These are phyloP conservation scores for Chytridium lagenaria DNA, from an alignment of 371 early-diverging fungal species.

Conservation along the genomic window DNA sequence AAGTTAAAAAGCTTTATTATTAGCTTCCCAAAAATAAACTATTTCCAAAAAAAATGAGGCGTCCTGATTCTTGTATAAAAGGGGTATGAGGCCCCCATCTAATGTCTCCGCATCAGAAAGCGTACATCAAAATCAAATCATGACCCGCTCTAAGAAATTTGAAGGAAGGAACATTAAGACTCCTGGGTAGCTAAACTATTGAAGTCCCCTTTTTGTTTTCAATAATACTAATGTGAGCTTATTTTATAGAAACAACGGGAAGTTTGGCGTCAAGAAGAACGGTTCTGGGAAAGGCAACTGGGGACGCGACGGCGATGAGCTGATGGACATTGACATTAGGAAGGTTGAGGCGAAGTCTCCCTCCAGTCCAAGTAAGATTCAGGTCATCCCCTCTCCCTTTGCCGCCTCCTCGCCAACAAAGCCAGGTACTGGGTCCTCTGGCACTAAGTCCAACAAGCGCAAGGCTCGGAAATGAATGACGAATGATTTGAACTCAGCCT, in stretches of 20 bases:
- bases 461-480: background rate
- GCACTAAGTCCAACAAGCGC: background rate
- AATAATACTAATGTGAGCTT: background rate
- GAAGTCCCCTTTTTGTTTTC: background rate
- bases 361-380: slow-evolving; percentile 5
- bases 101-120: background rate
- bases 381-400: background rate
- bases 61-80: no score
- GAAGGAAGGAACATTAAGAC: slow-evolving; percentile 11
- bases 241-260: slow-evolving; percentile 5
- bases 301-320: slow-evolving; percentile 10
- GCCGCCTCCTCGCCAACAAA: background rate
- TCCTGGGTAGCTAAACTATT: background rate
- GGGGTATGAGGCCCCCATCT: background rate
- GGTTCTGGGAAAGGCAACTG: background rate
- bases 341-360: background rate
- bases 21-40: no score
- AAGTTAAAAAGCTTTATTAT: background rate
- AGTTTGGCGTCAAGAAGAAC: slow-evolving; percentile 12
- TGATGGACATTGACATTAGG: slow-evolving; percentile 4
- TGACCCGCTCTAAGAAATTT: slow-evolving; percentile 14
- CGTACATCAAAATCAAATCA: background rate
- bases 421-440: background rate
- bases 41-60: no score
- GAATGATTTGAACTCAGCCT: background rate